Base-by-base conservation (phyloP, 2,329 filamentous ascomycete species). In the Ceratocystiopsis minuta region DNA sequence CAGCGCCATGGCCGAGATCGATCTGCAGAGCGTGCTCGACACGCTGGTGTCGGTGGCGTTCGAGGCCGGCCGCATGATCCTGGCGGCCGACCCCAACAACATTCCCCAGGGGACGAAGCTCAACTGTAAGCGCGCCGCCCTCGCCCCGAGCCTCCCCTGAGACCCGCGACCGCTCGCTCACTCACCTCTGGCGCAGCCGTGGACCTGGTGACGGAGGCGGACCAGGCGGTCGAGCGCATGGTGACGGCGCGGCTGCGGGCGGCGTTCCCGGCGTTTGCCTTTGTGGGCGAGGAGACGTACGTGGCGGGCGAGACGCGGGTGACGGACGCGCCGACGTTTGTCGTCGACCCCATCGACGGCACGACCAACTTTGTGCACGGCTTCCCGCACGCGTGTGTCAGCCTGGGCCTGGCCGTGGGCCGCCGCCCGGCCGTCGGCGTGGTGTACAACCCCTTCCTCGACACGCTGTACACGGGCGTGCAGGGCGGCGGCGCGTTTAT, bases 331-430 rank as follows among this genome's bases (percentile, higher is more conserved):
- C 81, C 82, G 2, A 88, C 82, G 36, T 87, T 87, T 60, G 71
- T 87, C 53, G 77, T 82, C 49, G 82, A 88, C 56, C 82, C 82
- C 37, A 86, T 88, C 51, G 82, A 88, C 60, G 82, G 80, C 53
- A 86, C 75, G 7, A 84, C 78, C 40, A 87, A 87, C 66, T 86
- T 88, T 54, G 71, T 87, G 38, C 82, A 87, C 60, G 71, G 70
- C 16, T 79, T 83, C 59, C 79, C 80, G 5, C 69, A 75, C 52
- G 80, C 82, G 47, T 82, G 76, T 61, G 78, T 87, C 60, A 84
- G 79, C 12, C 73, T 88, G 32, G 82, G 81, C 37, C 67, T 88
- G 44, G 69, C 78, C 36, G 59, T 85, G 46, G 60, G 70, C 52
- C 69, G 70, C 48, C 53, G 55, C 12, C 80, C 82, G 17, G 64